Evolutionary conservation across 208 protist species (phyloP).

Genomic region (Jaenimonas drosophilae): DNA sequence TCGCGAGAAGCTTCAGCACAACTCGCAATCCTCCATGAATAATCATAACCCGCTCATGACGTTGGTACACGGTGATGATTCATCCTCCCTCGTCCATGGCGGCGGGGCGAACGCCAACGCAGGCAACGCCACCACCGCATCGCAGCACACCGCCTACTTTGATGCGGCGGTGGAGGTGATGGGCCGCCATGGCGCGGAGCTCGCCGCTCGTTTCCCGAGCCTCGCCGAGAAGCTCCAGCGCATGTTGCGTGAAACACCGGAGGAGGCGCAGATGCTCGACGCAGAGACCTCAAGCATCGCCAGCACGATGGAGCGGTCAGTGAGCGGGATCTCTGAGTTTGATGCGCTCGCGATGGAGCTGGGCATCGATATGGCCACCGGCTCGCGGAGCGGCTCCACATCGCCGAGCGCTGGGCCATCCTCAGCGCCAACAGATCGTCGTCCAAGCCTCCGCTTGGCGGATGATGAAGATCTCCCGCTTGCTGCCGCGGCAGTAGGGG

Average conservation of each 20-base stretch:
- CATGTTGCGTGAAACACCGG: constrained; percentile 42
- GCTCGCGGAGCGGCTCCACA: background rate
- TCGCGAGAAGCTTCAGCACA: constrained; percentile 27
- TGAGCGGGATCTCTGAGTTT: constrained; percentile 13
- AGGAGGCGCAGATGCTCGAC: constrained; percentile 51
- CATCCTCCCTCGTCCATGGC: too few species aligned
- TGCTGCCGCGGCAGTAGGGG: too few species aligned
- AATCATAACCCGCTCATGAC: too few species aligned
- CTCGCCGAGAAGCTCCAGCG: constrained; percentile 21
- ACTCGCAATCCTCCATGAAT: too few species aligned
- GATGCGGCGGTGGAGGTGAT: constrained; percentile 12
- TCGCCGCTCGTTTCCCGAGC: constrained; percentile 14
- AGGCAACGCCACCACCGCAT: too few species aligned
- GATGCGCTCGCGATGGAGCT: constrained; percentile 8
- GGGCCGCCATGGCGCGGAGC: constrained; percentile 13
- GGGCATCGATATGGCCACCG: constrained; percentile 10
- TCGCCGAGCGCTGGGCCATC: too few species aligned
- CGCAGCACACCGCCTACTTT: too few species aligned
- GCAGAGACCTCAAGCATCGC: constrained; percentile 52
- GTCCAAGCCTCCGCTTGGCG: too few species aligned
- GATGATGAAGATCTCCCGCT: too few species aligned
- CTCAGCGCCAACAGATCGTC: too few species aligned
- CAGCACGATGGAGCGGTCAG: constrained; percentile 49
- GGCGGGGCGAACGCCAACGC: too few species aligned
- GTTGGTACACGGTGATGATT: too few species aligned